phyloP scores from a whole-genome alignment of 2,329 filamentous ascomycete species.

The Rhynchosporium graminicola region DNA sequence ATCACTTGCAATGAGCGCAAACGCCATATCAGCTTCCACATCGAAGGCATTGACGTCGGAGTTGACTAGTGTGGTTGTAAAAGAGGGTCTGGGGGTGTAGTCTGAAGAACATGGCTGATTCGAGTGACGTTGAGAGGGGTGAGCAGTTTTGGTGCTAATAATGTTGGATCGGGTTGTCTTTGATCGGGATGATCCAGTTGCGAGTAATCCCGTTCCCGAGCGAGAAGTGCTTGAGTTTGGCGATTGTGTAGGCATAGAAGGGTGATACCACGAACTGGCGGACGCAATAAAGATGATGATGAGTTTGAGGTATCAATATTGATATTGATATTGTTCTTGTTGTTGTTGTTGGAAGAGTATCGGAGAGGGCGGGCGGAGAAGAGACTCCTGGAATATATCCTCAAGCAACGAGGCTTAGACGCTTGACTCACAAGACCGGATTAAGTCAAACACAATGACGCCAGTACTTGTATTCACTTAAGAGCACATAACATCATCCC shows the following conservation, averaged over 20 bases:
- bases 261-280: not conserved
- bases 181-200: not conserved
- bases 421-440: not conserved
- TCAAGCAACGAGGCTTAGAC: not conserved
- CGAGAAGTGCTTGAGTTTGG: not conserved
- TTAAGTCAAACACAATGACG: too few relatives aligned
- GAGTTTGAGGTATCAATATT: not conserved
- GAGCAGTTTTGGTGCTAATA: not conserved
- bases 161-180: not conserved
- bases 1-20: constrained; percentile 27
- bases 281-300: not conserved
- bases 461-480: too few relatives aligned
- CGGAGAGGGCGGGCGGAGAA: not conserved
- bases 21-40: constrained; percentile 35
- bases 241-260: not conserved
- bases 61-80: constrained; percentile 6
- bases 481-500: too few relatives aligned
- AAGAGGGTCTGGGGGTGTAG: not conserved
- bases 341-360: not conserved
- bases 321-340: too few relatives aligned
- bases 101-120: not conserved
- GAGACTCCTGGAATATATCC: not conserved
- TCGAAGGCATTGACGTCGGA: constrained; percentile 23
- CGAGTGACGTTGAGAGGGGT: not conserved
- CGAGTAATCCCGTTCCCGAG: not conserved